Conservation (phyloP, 768 basidiomycete genomes). For the Pleurotus salmoneostramineus region DNA sequence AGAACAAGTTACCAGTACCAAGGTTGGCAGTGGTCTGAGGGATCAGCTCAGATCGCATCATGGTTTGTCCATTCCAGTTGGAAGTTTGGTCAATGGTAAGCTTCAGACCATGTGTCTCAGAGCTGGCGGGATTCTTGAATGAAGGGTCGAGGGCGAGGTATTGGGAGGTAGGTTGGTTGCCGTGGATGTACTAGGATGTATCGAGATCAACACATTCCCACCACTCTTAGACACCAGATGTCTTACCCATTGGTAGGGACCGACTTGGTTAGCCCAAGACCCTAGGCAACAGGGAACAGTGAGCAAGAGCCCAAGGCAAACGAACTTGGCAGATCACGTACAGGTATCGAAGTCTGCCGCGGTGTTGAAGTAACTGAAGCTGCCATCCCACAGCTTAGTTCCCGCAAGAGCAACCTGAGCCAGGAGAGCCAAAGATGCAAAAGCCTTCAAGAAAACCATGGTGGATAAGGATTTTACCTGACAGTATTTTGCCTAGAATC, state of each 20-base stretch:
- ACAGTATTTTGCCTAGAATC: neutral
- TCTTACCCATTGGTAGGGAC: slow-evolving; percentile 53
- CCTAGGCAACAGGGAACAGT: slow-evolving; percentile 25
- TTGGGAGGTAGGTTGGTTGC: slow-evolving; percentile 42
- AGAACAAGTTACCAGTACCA: slow-evolving; percentile 54
- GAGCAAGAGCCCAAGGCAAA: neutral
- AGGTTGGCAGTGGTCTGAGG: slow-evolving; percentile 47
- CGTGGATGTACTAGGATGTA: slow-evolving; percentile 46
- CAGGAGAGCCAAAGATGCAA: slow-evolving; percentile 28
- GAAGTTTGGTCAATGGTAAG: slow-evolving; percentile 51
- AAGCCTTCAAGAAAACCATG: slow-evolving; percentile 24
- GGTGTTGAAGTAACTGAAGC: slow-evolving; percentile 44
- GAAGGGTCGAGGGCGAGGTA: slow-evolving; percentile 47
- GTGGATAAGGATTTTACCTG: slow-evolving; percentile 14
- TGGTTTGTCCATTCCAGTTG: slow-evolving; percentile 48
- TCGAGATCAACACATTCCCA: neutral
- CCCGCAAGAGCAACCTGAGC: slow-evolving; percentile 38
- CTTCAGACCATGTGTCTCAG: slow-evolving; percentile 47
- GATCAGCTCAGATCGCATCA: slow-evolving; percentile 42
- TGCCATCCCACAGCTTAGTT: slow-evolving; percentile 51
- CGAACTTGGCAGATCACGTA: slow-evolving; percentile 17
- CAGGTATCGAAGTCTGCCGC: slow-evolving; percentile 51
- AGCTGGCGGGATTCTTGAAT: slow-evolving; percentile 57
- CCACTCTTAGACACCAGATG: neutral
- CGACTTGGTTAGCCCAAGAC: slow-evolving; percentile 54